Evolutionary conservation across 2,329 filamentous ascomycete species (phyloP).

Genomic region (Ramularia endophylla): DNA sequence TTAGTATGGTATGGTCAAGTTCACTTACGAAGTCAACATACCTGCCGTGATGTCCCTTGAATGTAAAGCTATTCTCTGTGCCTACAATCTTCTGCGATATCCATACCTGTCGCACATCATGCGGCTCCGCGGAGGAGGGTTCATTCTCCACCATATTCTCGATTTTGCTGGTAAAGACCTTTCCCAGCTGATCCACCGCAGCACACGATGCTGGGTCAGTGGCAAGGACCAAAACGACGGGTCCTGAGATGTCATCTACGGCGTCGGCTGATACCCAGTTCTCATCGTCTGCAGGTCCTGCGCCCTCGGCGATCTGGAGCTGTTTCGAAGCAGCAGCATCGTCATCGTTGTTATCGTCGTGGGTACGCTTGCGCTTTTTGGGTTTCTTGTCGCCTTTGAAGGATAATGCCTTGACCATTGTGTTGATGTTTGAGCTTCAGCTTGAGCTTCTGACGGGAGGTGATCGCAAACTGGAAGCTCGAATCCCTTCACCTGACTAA

Average conservation of each 20-base stretch:
- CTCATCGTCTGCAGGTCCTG: constrained; percentile 63
- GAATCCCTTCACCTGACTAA: too few relatives aligned
- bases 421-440: constrained; percentile 3
- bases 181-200: constrained; percentile 79
- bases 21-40: constrained; percentile 32
- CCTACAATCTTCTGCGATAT: constrained; percentile 78
- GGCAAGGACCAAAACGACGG: constrained; percentile 75
- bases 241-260: constrained; percentile 69
- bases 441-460: neutral
- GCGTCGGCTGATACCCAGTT: constrained; percentile 85
- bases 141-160: constrained; percentile 87
- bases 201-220: constrained; percentile 68
- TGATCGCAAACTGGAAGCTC: too few relatives aligned
- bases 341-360: constrained; percentile 42
- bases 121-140: constrained; percentile 80
- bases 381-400: constrained; percentile 98
- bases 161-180: constrained; percentile 72
- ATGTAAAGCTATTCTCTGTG: constrained; percentile 66
- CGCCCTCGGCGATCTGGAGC: constrained; percentile 26
- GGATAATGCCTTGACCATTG: constrained; percentile 79
- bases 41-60: constrained; percentile 88
- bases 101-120: constrained; percentile 95
- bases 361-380: constrained; percentile 67
- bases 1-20: too few relatives aligned
- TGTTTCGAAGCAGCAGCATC: constrained; percentile 30